Conservation (phyloP, 345 rosid species). For the Aurinia saxatilis region DNA sequence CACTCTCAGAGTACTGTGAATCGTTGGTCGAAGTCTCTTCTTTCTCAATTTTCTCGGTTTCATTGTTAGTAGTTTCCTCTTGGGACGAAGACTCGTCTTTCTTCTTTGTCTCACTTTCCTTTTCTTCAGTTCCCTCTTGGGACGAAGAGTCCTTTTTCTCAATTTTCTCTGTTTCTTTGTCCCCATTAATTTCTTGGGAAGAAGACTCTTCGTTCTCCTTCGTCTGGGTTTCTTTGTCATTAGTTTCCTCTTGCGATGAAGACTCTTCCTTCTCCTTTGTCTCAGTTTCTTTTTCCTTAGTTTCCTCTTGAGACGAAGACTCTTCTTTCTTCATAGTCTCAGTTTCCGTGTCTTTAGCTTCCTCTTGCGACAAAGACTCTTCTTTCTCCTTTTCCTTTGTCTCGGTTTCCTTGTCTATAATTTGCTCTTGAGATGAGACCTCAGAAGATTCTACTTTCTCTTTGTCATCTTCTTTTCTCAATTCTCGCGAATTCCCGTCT, state of each 20-base stretch:
- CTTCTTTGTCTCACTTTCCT: background rate
- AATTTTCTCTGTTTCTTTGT: background rate
- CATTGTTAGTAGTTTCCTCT: background rate
- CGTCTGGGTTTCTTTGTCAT: background rate
- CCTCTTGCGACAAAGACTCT: background rate
- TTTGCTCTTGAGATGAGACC: background rate
- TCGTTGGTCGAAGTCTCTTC: conserved; percentile 18
- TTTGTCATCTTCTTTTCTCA: background rate
- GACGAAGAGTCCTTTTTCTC: background rate
- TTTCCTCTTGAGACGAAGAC: background rate
- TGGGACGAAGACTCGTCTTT: background rate
- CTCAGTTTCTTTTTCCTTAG: background rate
- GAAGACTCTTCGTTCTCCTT: background rate
- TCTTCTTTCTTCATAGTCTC: background rate
- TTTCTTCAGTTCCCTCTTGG: background rate
- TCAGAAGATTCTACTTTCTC: conserved; percentile 4
- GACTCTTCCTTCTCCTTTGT: conserved; percentile 10
- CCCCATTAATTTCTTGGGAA: background rate
- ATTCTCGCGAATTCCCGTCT: background rate
- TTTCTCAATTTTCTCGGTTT: background rate
- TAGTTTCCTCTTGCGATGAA: background rate
- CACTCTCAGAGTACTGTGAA: conserved; percentile 17
- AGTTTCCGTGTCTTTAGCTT: background rate
- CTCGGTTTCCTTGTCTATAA: background rate
- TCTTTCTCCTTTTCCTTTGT: background rate